Evolutionary conservation across 331 rosid species (phyloP).

Genomic region (Ulmus americana): DNA sequence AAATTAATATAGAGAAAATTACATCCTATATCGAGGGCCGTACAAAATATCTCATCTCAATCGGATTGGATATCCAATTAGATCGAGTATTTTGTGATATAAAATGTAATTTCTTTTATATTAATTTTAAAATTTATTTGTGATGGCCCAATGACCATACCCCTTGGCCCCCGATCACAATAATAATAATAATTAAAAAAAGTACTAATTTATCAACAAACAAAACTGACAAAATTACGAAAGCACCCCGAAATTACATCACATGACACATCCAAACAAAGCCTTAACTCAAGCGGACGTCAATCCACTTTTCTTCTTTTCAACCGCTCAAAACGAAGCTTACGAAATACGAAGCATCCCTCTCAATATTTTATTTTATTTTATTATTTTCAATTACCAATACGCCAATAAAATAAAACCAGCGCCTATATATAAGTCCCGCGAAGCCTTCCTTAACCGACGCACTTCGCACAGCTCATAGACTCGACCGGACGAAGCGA

Average conservation of each 20-base stretch:
- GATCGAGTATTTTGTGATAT: too few relatives aligned
- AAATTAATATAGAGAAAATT: too few relatives aligned
- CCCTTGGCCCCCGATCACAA: not conserved
- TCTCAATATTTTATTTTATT: not conserved
- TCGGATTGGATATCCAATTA: too few relatives aligned
- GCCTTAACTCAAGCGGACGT: constrained; percentile 22
- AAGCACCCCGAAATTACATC: constrained; percentile 33
- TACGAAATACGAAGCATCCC: constrained; percentile 4
- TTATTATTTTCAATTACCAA: not conserved
- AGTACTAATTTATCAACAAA: constrained; percentile 21
- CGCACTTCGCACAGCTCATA: constrained; percentile 26
- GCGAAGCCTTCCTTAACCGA: constrained; percentile 10
- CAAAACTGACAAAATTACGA: constrained; percentile 38
- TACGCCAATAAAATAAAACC: not conserved
- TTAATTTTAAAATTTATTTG: too few relatives aligned
- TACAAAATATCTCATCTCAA: too few relatives aligned
- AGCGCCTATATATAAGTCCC: constrained; percentile 13
- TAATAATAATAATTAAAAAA: not conserved
- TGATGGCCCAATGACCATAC: too few relatives aligned
- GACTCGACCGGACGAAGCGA: constrained; percentile 19
- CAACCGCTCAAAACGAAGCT: not conserved
- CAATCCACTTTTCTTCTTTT: not conserved
- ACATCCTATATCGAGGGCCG: too few relatives aligned
- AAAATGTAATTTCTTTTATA: too few relatives aligned
- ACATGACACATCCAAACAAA: constrained; percentile 23